Evolutionary conservation across 208 protist genomes (phyloP), one percentile per base, ranked within the genome.

Genomic region (Trypanosomatidae sp.): DNA sequence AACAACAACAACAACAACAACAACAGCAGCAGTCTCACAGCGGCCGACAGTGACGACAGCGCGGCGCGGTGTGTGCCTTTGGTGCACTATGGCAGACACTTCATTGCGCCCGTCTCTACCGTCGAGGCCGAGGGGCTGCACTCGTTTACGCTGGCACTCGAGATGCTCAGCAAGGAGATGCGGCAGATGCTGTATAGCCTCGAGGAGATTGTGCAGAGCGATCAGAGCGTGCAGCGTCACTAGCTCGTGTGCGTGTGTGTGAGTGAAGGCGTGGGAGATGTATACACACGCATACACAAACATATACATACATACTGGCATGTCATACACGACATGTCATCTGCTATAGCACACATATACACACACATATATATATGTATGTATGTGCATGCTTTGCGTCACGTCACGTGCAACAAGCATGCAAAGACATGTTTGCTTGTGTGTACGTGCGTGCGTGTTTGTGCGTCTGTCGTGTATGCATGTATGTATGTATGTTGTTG

Each of bases 161-260:
- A 79, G 43, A 79, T 88, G 73, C 66, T 84, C 23, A 63, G 54
- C 6, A 76, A 71, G 40, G 73, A 88, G 53, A 38, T 83, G 41
- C 68, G 66, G 15, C 61, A 61, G n/a, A 55, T 57, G 1, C 48
- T 88, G 19, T 73, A 73, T 48, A 66, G 63, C 5, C 45, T 84
- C 18, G 79, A 88, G 28, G 66, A 84, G 27, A 81, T 81, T 68
- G 35, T 88, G 27, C 66, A 80, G 45, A 61, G 53, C 33, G 19
- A 66, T n/a, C 55, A 68, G 46, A n/a, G n/a, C n/a, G n/a, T n/a
- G n/a, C n/a, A n/a, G n/a, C n/a, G n/a, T n/a, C n/a, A n/a, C 25
- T n/a, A n/a, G n/a, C n/a, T n/a, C n/a, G n/a, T n/a, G n/a, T n/a
- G n/a, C n/a, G n/a, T n/a, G n/a, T n/a, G n/a, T n/a, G n/a, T n/a